Percentiles rank a stretch among this genome's conserved stretches.
Conservation (phyloP, 2,329 filamentous ascomycete genomes). For the Aurifilum marmelostoma region DNA sequence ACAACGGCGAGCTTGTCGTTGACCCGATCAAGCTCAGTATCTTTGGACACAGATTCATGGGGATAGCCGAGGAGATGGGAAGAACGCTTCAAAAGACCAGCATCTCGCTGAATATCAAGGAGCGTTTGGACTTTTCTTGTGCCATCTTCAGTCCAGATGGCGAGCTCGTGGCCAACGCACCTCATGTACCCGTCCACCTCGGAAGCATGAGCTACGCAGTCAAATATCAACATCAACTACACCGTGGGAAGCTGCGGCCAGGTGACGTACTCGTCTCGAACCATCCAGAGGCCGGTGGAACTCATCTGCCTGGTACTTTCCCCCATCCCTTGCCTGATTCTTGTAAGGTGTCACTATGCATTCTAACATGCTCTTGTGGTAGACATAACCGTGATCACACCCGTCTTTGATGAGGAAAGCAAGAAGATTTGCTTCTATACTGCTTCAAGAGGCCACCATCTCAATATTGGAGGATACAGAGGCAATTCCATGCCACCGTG, state of each 20-base stretch:
- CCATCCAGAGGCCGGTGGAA: conserved; percentile 44
- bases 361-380: background rate
- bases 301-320: conserved; percentile 39
- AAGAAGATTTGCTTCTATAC: conserved; percentile 51
- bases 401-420: conserved; percentile 44
- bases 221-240: conserved; percentile 53
- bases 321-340: background rate
- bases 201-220: conserved; percentile 26
- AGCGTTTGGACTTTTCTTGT: conserved; percentile 26
- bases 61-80: conserved; percentile 65
- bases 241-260: conserved; percentile 67
- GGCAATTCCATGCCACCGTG: conserved; percentile 43
- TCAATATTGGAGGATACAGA: conserved; percentile 39
- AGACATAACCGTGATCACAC: conserved; percentile 47
- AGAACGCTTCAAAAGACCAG: conserved; percentile 26
- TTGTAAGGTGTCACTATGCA: background rate
- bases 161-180: conserved; percentile 42
- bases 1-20: conserved; percentile 16
- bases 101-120: conserved; percentile 25
- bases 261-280: conserved; percentile 73
- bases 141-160: conserved; percentile 26
- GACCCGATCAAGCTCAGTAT: conserved; percentile 68
- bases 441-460: conserved; percentile 45
- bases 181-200: conserved; percentile 56
- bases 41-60: conserved; percentile 79